These are phyloP conservation scores for Cryptococcus hybrid DNA, from an alignment of 1,284 basidiomycete genomes.

Conservation along the genomic window DNA sequence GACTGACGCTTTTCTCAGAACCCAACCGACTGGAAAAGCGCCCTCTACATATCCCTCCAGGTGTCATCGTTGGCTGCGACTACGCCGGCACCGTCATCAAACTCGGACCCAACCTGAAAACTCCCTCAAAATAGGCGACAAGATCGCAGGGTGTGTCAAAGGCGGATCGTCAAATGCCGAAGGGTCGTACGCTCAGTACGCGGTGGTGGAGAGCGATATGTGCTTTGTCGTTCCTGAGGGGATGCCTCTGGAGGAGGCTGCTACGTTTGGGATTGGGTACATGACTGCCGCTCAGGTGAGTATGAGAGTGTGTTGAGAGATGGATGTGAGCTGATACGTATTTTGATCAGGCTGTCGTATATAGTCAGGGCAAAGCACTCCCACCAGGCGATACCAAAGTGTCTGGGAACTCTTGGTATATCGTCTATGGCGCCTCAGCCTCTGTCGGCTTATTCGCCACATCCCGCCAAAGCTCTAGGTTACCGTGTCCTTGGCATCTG, in stretches of 20 bases:
- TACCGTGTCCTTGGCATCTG: constrained; percentile 47
- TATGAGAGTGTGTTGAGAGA: neutral
- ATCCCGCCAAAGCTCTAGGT: constrained; percentile 40
- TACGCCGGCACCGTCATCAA: constrained; percentile 53
- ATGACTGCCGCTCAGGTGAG: constrained; percentile 46
- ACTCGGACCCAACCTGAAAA: constrained; percentile 45
- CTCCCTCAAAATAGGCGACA: constrained; percentile 50
- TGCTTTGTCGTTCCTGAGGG: constrained; percentile 9
- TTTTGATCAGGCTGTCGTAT: constrained; percentile 31
- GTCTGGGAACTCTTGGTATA: constrained; percentile 19
- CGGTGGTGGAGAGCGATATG: constrained; percentile 30
- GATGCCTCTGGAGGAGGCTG: constrained; percentile 48
- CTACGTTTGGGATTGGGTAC: constrained; percentile 50
- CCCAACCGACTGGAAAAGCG: constrained; percentile 45
- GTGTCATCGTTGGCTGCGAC: constrained; percentile 53
- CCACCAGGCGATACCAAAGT: neutral
- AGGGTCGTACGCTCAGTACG: constrained; percentile 51
- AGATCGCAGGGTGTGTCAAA: constrained; percentile 53
- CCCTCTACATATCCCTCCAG: constrained; percentile 32
- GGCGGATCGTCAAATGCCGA: constrained; percentile 47
- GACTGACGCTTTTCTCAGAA: constrained; percentile 19
- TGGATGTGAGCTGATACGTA: constrained; percentile 12
- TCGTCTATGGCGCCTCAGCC: constrained; percentile 54
- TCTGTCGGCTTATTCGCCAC: constrained; percentile 52
- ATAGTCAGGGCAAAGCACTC: neutral